Evolutionary conservation across 768 basidiomycete genomes (phyloP).

Genomic region (Suillus cothurnatus): DNA sequence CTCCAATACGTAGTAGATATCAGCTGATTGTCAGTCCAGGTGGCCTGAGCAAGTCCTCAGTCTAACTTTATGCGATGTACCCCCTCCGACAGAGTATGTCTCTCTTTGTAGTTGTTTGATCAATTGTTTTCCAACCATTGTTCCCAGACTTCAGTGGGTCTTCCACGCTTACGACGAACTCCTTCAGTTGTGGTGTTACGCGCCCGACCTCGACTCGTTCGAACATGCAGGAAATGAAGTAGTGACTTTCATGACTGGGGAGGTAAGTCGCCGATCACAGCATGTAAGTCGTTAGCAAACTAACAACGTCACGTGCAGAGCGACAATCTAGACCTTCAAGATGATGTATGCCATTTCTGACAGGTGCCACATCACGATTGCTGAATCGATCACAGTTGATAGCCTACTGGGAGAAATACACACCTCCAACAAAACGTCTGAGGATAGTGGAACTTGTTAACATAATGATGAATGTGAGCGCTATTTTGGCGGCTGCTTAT

Average conservation of each 20-base stretch:
- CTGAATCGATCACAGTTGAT: constrained; percentile 51
- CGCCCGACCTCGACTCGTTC: constrained; percentile 65
- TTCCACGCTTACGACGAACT: constrained; percentile 67
- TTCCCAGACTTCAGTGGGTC: constrained; percentile 55
- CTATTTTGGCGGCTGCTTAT: background rate
- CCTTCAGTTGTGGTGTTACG: constrained; percentile 61
- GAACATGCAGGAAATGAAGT: constrained; percentile 68
- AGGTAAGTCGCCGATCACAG: constrained; percentile 42
- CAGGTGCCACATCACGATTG: background rate
- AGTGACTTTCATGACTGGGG: constrained; percentile 54
- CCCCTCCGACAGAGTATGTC: constrained; percentile 66
- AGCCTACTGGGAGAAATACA: constrained; percentile 59
- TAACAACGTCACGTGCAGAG: constrained; percentile 13
- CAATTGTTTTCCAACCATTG: constrained; percentile 6
- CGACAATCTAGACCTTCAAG: constrained; percentile 54
- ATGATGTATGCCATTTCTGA: constrained; percentile 52
- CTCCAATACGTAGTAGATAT: background rate
- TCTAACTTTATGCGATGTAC: constrained; percentile 68
- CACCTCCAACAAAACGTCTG: constrained; percentile 56
- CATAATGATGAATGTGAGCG: constrained; percentile 61
- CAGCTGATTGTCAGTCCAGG: constrained; percentile 35
- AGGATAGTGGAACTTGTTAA: constrained; percentile 55
- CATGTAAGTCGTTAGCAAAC: background rate
- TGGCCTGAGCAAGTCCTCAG: constrained; percentile 75
- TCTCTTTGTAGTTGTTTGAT: background rate